A percentile compares a stretch with the other conserved stretches of the same genome.
phyloP scores from a whole-genome alignment of 768 basidiomycete genomes.

The Pisolithus orientalis region DNA sequence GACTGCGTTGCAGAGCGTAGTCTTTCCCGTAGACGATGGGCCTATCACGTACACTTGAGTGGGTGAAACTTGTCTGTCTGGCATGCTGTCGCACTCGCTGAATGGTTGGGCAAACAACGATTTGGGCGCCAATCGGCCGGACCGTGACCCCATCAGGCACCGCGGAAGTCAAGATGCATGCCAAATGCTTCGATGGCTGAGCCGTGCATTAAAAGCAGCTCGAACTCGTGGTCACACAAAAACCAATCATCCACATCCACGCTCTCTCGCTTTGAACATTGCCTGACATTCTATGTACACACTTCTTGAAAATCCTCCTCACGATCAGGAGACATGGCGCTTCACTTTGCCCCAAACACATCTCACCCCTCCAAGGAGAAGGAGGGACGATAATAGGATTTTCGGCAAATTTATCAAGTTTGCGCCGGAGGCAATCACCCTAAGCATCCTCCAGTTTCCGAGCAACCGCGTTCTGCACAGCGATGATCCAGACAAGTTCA shows the following conservation, averaged over 20 bases:
- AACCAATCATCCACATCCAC: background rate
- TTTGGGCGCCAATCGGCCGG: constrained; percentile 4
- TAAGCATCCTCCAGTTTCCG: constrained; percentile 44
- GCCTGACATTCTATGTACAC: constrained; percentile 14
- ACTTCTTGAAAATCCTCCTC: constrained; percentile 34
- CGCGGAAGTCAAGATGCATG: constrained; percentile 1
- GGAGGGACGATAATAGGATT: constrained; percentile 18
- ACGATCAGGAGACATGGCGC: constrained; percentile 48
- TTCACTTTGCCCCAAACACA: constrained; percentile 34
- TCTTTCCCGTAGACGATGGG: constrained; percentile 65
- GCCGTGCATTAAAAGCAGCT: background rate
- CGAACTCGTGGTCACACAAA: background rate
- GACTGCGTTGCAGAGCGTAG: constrained; percentile 54
- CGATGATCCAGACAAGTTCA: constrained; percentile 53
- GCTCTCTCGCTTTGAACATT: background rate
- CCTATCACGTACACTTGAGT: constrained; percentile 41
- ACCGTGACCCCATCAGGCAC: constrained; percentile 1
- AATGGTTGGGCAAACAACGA: background rate
- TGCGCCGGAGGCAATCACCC: constrained; percentile 41
- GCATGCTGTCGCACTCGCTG: constrained; percentile 8
- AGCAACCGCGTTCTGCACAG: constrained; percentile 53
- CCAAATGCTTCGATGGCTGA: constrained; percentile 1
- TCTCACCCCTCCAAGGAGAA: constrained; percentile 21
- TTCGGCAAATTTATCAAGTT: constrained; percentile 50
- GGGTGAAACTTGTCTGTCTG: constrained; percentile 7